Evolutionary conservation across 2,329 filamentous ascomycete species (phyloP).

Genomic region (Pseudogymnoascus sp.): DNA sequence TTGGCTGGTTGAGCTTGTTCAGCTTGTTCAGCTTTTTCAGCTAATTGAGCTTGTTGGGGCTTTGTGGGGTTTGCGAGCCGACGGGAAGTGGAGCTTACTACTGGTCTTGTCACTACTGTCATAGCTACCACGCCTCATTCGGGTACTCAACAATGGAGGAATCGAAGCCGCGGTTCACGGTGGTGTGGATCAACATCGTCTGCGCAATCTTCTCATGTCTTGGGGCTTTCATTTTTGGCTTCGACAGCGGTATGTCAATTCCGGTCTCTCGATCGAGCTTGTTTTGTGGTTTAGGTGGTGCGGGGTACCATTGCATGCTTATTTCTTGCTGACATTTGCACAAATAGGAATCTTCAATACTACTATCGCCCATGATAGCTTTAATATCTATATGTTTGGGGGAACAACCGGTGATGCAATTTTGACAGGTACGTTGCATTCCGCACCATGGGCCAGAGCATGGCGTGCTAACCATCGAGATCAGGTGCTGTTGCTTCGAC

Average conservation of each 20-base stretch:
- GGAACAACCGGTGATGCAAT: slow-evolving; percentile 21
- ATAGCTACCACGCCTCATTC: neutral
- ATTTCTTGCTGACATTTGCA: neutral
- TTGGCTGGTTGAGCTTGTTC: neutral
- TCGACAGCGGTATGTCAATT: neutral
- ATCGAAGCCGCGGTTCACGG: slow-evolving; percentile 7
- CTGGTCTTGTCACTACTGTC: neutral
- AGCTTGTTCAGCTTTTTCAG: neutral
- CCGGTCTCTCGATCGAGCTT: neutral
- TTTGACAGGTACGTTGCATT: slow-evolving; percentile 15
- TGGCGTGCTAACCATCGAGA: neutral
- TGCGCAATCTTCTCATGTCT: slow-evolving; percentile 8
- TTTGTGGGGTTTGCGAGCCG: neutral
- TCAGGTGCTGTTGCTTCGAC: neutral
- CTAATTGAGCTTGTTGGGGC: neutral
- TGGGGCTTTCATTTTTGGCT: slow-evolving; percentile 2
- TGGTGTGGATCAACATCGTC: slow-evolving; percentile 9
- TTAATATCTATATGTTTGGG: slow-evolving; percentile 28
- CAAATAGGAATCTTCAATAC: slow-evolving; percentile 26
- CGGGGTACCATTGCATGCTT: neutral
- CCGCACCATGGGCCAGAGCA: no score
- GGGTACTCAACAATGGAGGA: neutral
- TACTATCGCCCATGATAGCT: slow-evolving; percentile 27
- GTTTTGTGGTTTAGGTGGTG: neutral
- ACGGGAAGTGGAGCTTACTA: neutral